These are phyloP conservation scores for Nigrospora sphaerica DNA, from an alignment of 2,329 filamentous ascomycete genomes.

Conservation along the genomic window DNA sequence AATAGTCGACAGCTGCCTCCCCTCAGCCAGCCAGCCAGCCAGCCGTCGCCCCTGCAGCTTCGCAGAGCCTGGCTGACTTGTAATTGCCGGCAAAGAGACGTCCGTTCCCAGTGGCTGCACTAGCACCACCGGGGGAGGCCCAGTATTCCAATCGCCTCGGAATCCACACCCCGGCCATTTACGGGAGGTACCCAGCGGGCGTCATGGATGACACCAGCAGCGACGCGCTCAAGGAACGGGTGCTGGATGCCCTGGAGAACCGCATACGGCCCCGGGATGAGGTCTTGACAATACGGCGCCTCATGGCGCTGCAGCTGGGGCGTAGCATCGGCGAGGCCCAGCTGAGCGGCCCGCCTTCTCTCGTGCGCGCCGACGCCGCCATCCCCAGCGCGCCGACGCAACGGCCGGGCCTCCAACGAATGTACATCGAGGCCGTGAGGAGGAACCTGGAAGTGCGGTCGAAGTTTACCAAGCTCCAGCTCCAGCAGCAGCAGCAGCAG, in stretches of 20 bases:
- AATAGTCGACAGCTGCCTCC: too few species aligned
- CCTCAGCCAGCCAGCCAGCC: too few species aligned
- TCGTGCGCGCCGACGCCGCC: constrained; percentile 32
- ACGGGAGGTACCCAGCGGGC: neutral
- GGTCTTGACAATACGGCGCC: constrained; percentile 45
- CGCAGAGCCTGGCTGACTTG: too few species aligned
- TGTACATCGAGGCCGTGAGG: constrained; percentile 47
- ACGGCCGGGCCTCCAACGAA: constrained; percentile 40
- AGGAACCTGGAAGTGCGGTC: constrained; percentile 44
- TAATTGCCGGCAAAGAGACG: too few species aligned
- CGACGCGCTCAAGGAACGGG: constrained; percentile 25
- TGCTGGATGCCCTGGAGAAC: constrained; percentile 39
- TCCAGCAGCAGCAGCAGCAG: constrained; percentile 4
- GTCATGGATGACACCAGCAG: constrained; percentile 18
- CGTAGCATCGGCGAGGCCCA: constrained; percentile 36
- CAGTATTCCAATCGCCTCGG: neutral
- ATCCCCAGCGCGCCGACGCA: constrained; percentile 25
- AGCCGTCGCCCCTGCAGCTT: too few species aligned
- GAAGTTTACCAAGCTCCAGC: constrained; percentile 34
- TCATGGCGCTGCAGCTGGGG: constrained; percentile 46
- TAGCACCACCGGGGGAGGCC: too few species aligned
- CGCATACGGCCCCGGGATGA: constrained; percentile 53
- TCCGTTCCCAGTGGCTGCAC: too few species aligned
- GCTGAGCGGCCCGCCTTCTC: constrained; percentile 37
- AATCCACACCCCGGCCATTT: neutral